A percentile compares a stretch with the other conserved stretches of the same genome.
Evolutionary conservation across 352 stramenopile species (phyloP).

Genomic region (Plasmopara viticola): DNA sequence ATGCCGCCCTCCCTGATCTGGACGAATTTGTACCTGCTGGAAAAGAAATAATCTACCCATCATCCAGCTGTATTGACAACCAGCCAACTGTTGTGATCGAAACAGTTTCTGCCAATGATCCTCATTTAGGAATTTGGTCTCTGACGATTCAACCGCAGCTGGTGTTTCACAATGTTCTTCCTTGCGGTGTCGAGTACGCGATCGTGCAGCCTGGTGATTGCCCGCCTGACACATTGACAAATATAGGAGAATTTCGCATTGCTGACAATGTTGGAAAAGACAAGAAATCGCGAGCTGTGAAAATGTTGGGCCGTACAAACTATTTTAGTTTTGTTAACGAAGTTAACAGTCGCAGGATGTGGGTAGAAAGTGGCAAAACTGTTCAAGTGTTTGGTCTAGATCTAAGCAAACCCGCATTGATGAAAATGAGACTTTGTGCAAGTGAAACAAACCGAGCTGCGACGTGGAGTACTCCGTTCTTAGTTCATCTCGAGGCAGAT

Average conservation of each 20-base stretch:
- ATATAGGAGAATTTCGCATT: constrained; percentile 49
- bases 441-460: constrained; percentile 38
- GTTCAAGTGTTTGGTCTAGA: constrained; percentile 79
- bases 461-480: constrained; percentile 58
- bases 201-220: constrained; percentile 78
- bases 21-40: constrained; percentile 40
- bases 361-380: constrained; percentile 70
- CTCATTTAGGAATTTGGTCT: constrained; percentile 54
- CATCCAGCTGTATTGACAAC: constrained; percentile 67
- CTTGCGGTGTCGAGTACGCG: constrained; percentile 74
- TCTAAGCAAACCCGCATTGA: constrained; percentile 56
- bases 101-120: constrained; percentile 60
- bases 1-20: constrained; percentile 43
- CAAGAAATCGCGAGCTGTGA: constrained; percentile 43
- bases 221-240: constrained; percentile 48
- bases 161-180: constrained; percentile 75
- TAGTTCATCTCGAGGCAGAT: constrained; percentile 45
- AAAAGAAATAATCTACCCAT: constrained; percentile 65
- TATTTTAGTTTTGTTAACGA: constrained; percentile 75
- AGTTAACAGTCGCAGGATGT: constrained; percentile 70
- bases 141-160: constrained; percentile 80
- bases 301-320: constrained; percentile 40
- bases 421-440: constrained; percentile 71
- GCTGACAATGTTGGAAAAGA: constrained; percentile 25
- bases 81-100: constrained; percentile 77